Evolutionary conservation across 306 rosid species (phyloP).

Genomic region (Cicer yamashitae): DNA sequence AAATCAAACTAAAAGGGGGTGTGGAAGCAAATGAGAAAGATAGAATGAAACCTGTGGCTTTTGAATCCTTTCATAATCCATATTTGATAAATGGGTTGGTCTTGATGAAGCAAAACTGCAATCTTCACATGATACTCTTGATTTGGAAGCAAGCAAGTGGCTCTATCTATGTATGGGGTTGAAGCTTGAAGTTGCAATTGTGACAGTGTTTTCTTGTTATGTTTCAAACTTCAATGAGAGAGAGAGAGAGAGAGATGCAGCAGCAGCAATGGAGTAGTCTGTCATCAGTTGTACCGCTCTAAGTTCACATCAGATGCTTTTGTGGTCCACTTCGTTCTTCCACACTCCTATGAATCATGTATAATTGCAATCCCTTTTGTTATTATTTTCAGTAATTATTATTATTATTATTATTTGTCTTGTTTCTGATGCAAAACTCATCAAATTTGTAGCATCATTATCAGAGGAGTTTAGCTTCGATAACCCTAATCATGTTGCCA

Average conservation of each 20-base stretch:
- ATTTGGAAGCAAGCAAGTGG: conserved; percentile 14
- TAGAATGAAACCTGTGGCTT: conserved; percentile 74
- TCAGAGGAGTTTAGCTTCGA: conserved; percentile 6
- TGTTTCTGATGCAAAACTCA: conserved; percentile 29
- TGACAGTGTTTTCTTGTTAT: not conserved
- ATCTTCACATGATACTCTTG: conserved; percentile 43
- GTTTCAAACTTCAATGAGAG: conserved; percentile 14
- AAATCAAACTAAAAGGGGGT: conserved; percentile 4
- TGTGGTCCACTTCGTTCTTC: conserved; percentile 43
- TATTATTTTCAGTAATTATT: not conserved
- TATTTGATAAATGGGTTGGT: conserved; percentile 43
- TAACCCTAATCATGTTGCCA: conserved; percentile 23
- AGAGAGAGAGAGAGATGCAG: conserved; percentile 26
- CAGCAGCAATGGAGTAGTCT: conserved; percentile 9
- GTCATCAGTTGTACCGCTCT: conserved; percentile 35
- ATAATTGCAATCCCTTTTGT: conserved; percentile 31
- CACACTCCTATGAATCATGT: not conserved
- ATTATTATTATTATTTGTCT: conserved; percentile 34
- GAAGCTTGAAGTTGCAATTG: conserved; percentile 42
- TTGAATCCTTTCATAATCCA: conserved; percentile 97
- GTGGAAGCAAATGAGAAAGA: conserved; percentile 16
- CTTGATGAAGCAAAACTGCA: conserved; percentile 41
- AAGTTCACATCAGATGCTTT: conserved; percentile 47
- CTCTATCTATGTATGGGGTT: conserved; percentile 3
- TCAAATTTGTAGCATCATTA: conserved; percentile 20